These are phyloP conservation scores for Sporothrix pallida DNA, from an alignment of 2,329 filamentous ascomycete species.

Conservation along the genomic window DNA sequence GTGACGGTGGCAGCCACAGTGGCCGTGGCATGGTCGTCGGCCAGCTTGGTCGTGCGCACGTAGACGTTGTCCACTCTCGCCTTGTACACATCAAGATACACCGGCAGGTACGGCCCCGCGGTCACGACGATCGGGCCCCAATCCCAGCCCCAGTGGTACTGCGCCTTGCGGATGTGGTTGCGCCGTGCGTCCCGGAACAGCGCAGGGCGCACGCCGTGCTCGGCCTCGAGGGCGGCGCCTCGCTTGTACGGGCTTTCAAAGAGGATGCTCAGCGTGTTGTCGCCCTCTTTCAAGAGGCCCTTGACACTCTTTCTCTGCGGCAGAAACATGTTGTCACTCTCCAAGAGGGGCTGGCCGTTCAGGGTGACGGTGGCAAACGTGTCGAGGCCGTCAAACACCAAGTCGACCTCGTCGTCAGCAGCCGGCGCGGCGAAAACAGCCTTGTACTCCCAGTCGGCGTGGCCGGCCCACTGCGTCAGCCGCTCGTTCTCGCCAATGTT, in stretches of 20 bases:
- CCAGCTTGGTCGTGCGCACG: slow-evolving; percentile 57
- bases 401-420: slow-evolving; percentile 29
- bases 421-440: slow-evolving; percentile 63
- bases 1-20: slow-evolving; percentile 34
- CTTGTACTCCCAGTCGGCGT: slow-evolving; percentile 72
- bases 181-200: slow-evolving; percentile 70
- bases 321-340: slow-evolving; percentile 80
- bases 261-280: slow-evolving; percentile 66
- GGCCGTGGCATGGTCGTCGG: slow-evolving; percentile 34
- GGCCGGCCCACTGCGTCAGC: slow-evolving; percentile 76
- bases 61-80: slow-evolving; percentile 60
- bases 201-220: slow-evolving; percentile 58
- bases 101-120: slow-evolving; percentile 74
- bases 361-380: slow-evolving; percentile 76
- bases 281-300: slow-evolving; percentile 49
- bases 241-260: slow-evolving; percentile 69
- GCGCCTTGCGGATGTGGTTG: slow-evolving; percentile 65
- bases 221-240: slow-evolving; percentile 66
- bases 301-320: slow-evolving; percentile 71
- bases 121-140: slow-evolving; percentile 73
- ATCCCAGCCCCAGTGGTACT: slow-evolving; percentile 79
- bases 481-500: slow-evolving; percentile 78
- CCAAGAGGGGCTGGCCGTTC: slow-evolving; percentile 70
- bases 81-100: slow-evolving; percentile 73
- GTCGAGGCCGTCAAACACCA: slow-evolving; percentile 79